Evolutionary conservation across 2,329 filamentous ascomycete genomes (phyloP).

Genomic region (Neospermospora avenae): DNA sequence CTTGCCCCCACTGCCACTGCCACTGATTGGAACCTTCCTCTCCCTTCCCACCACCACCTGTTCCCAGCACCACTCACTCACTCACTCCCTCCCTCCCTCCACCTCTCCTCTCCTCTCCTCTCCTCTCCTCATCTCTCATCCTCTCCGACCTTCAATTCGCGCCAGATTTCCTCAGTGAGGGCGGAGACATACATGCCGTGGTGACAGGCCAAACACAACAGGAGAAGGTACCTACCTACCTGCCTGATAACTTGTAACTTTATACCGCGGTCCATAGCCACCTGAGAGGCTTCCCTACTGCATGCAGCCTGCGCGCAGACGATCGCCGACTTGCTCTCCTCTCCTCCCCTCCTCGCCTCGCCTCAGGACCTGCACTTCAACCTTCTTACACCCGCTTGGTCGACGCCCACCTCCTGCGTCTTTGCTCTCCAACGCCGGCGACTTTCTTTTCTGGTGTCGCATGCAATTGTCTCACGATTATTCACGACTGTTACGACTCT

Average conservation of each 20-base stretch:
- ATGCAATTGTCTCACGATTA: background rate
- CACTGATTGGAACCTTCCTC: background rate
- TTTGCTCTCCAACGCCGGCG: background rate
- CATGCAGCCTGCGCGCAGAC: constrained; percentile 20
- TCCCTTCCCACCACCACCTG: background rate
- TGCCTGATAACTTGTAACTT: background rate
- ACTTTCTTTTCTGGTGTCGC: constrained; percentile 1
- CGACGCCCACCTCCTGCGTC: constrained; percentile 1
- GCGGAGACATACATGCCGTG: constrained; percentile 4
- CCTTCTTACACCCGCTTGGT: background rate
- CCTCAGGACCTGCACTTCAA: background rate
- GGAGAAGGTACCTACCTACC: background rate
- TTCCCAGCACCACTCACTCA: background rate
- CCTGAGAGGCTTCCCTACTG: constrained; percentile 21
- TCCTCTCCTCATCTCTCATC: background rate
- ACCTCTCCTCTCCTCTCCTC: background rate
- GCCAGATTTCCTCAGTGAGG: constrained; percentile 6
- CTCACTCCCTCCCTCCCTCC: background rate
- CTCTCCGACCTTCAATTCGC: background rate
- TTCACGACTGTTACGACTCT: constrained; percentile 8
- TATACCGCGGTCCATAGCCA: background rate
- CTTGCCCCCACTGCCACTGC: too few relatives aligned
- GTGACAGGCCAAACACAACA: constrained; percentile 2
- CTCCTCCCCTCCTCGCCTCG: background rate
- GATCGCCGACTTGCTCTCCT: constrained; percentile 12